Evolutionary conservation across 1,284 basidiomycete species (phyloP), one percentile per base, ranked within the genome.

Genomic region (Phenoliferia sp.): DNA sequence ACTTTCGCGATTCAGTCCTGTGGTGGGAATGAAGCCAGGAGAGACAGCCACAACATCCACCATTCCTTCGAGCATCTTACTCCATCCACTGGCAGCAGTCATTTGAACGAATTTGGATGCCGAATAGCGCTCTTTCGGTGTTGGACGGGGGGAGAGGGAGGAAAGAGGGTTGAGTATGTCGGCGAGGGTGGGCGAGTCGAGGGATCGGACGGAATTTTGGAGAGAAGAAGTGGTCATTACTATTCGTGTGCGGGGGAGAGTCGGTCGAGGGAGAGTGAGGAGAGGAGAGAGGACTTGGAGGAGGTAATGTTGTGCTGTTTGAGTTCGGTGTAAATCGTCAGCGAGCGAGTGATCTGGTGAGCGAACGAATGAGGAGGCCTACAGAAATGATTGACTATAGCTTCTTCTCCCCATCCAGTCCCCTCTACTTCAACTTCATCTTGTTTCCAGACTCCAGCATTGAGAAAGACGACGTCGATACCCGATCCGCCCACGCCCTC

Each of bases 21-120:
- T 31, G 9, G 56, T 57, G 12, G 56, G 56, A 22, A 57, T 33
- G 56, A 57, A 57, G 22, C 56, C 56, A 12, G 56, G 56, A 22
- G 56, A 57, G 29, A 57, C 32, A 32, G 56, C 56, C 29, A 57
- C 56, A 29, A 57, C 56, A 22, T 57, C 56, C 29, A 57, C 56
- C 29, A 32, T 32, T 12, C 10, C 32, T 32, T 26, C 22, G 9
- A 57, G n/a, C 3, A 16, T 28, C 22, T 15, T 22, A 22, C 22
- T 31, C 56, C 56, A 57, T 17, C 22, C 16, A 22, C 32, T 28
- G 1, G 56, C 56, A 19, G 28, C 32, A 16, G 16, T 32, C 22
- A 57, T 28, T 57, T 57, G 56, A 9, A 33, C 32, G 22, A 57
- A 57, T 29, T 57, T 57, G 29, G 56, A 31, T 22, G 56, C n/a